Evolutionary conservation across 2,329 filamentous ascomycete genomes (phyloP), one percentile per base, ranked within the genome.

Genomic region (Ramularia endophylla): DNA sequence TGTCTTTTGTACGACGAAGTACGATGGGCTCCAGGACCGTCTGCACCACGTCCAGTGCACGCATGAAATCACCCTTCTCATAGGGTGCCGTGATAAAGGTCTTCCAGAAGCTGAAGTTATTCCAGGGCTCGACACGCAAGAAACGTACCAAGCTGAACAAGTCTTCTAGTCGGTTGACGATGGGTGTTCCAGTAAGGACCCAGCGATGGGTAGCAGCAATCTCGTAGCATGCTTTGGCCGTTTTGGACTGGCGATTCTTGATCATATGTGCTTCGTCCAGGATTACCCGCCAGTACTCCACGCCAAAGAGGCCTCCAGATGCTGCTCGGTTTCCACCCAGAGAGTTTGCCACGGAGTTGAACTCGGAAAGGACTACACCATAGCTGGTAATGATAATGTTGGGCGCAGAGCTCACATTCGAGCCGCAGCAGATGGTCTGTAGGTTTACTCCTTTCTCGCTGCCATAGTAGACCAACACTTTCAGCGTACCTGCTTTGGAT

Each of bases 71-170:
- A 52, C 92, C 92, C 0, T 87, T 90, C 63, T 98, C 92, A 51
- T 98, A 98, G 0, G 92, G 92, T 1, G 94, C 83, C 0, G 92
- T 98, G 58, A 98, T 97, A 62, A 98, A 98, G 0, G 92, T 97
- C 61, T 89, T 89, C 92, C 92, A 98, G 67, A 95, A 98, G 0
- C 89, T 95, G 63, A 98, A 98, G 62, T 97, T 97, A 57, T 85
- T 92, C 92, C 92, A 98, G 0, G 92, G 92, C 61, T 97, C 90
- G 3, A 98, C 92, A 42, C 87, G 82, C 8, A 98, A 70, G 65
- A 97, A 98, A 3, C 87, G 81, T 9, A 97, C 87, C 27, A 98
- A 68, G 57, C 87, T 94, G 67, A 95, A 97, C 11, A 98, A 69
- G 64, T 97, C 92, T 62, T 97, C 90, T 1, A 98, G 73, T 31